These are phyloP conservation scores for Talaromyces pinophilus DNA, from an alignment of 2,329 filamentous ascomycete species.

Conservation along the genomic window DNA sequence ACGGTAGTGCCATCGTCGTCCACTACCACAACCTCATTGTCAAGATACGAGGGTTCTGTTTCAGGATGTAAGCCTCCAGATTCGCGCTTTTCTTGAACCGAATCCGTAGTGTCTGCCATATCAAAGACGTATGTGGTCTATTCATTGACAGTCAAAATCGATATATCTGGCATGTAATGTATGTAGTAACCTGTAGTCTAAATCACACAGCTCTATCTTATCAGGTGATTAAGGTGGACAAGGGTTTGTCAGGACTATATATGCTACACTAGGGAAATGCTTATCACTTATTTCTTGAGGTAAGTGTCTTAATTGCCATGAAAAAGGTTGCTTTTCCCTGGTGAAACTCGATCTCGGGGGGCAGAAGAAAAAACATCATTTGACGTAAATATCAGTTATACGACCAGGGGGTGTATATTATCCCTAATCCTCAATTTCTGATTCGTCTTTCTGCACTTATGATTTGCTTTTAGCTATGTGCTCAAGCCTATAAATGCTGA, in stretches of 20 bases:
- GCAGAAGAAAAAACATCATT: not conserved
- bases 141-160: not conserved
- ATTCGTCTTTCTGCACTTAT: not conserved
- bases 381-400: not conserved
- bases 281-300: not conserved
- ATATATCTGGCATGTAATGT: not conserved
- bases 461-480: not conserved
- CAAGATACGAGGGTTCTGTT: not conserved
- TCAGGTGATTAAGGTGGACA: not conserved
- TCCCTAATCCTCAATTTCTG: not conserved
- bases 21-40: slow-evolving; percentile 22
- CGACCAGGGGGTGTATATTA: slow-evolving; percentile 1
- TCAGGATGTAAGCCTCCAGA: not conserved
- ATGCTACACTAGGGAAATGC: not conserved
- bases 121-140: not conserved
- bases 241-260: not conserved
- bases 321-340: not conserved
- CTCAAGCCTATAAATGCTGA: not conserved
- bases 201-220: not conserved
- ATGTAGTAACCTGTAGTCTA: not conserved
- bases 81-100: not conserved
- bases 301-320: not conserved
- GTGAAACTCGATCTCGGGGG: not conserved
- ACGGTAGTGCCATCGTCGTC: slow-evolving; percentile 17
- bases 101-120: not conserved